Evolutionary conservation across 768 basidiomycete species (phyloP).

Genomic region (Lentinula lateritia): DNA sequence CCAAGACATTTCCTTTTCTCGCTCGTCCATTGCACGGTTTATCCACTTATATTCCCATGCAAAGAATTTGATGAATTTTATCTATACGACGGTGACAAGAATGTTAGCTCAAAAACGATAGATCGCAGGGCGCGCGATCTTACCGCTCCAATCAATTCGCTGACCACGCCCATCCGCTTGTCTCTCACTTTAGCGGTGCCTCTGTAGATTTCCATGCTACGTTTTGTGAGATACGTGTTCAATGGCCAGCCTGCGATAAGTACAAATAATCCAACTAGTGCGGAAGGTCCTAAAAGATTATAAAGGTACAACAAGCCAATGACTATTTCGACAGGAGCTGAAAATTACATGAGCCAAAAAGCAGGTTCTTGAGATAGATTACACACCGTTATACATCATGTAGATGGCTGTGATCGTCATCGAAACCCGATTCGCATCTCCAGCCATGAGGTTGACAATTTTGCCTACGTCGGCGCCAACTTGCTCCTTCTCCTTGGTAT

Average conservation of each 20-base stretch:
- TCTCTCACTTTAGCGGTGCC: constrained; percentile 59
- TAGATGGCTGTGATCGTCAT: constrained; percentile 52
- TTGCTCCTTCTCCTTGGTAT: constrained; percentile 34
- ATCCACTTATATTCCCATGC: constrained; percentile 82
- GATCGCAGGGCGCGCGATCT: constrained; percentile 12
- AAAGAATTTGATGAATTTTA: constrained; percentile 82
- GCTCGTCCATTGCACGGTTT: constrained; percentile 52
- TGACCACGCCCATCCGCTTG: constrained; percentile 72
- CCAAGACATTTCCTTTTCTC: constrained; percentile 71
- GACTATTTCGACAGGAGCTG: constrained; percentile 72
- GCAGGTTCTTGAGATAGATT: not conserved
- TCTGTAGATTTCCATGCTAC: constrained; percentile 57
- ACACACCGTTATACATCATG: constrained; percentile 39
- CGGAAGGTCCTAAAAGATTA: constrained; percentile 61
- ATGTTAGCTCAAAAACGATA: not conserved
- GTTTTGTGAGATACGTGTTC: constrained; percentile 59
- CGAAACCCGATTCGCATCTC: constrained; percentile 61
- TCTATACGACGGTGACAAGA: constrained; percentile 21
- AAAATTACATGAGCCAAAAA: not conserved
- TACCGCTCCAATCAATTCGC: constrained; percentile 69
- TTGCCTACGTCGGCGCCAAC: constrained; percentile 85
- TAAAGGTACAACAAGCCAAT: constrained; percentile 74
- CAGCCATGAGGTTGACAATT: constrained; percentile 86
- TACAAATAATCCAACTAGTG: constrained; percentile 73
- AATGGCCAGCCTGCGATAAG: constrained; percentile 64